A percentile compares a stretch with the other conserved stretches of the same genome.
Evolutionary conservation across 2,329 filamentous ascomycete species (phyloP).

Genomic region (Elsinoe arachidis): DNA sequence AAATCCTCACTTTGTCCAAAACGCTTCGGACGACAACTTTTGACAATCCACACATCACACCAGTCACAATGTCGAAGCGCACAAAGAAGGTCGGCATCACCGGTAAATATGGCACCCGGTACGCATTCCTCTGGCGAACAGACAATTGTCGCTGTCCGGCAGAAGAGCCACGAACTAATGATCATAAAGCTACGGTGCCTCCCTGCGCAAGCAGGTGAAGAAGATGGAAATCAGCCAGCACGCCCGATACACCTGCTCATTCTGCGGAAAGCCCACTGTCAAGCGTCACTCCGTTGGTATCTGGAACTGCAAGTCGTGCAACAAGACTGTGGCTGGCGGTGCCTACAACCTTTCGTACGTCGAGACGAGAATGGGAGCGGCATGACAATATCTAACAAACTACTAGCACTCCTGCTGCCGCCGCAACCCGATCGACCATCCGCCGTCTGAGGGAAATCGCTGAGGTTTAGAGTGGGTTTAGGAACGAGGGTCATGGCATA

Average conservation of each 20-base stretch:
- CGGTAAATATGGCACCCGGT: conserved; percentile 97
- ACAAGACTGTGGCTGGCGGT: conserved; percentile 87
- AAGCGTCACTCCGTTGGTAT: conserved; percentile 80
- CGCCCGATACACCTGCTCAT: conserved; percentile 94
- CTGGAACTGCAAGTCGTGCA: conserved; percentile 94
- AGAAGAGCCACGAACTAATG: background rate
- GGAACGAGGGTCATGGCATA: conserved; percentile 15
- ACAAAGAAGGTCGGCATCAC: conserved; percentile 98
- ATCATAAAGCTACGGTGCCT: conserved; percentile 78
- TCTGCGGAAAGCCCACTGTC: conserved; percentile 87
- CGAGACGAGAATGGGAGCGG: conserved; percentile 10
- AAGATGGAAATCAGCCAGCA: conserved; percentile 99
- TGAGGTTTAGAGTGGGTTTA: conserved; percentile 60
- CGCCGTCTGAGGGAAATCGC: conserved; percentile 95
- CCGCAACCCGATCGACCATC: conserved; percentile 91
- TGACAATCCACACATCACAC: conserved; percentile 15
- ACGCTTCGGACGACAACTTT: conserved; percentile 11
- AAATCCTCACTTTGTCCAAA: conserved; percentile 8
- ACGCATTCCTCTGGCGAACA: conserved; percentile 34
- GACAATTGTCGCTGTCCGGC: background rate
- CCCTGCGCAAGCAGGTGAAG: conserved; percentile 97
- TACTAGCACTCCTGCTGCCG: conserved; percentile 76
- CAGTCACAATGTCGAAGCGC: conserved; percentile 79
- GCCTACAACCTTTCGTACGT: conserved; percentile 97
- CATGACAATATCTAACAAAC: conserved; percentile 15